These are phyloP conservation scores for Corylus avellana DNA, from an alignment of 306 rosid genomes.

Conservation along the genomic window DNA sequence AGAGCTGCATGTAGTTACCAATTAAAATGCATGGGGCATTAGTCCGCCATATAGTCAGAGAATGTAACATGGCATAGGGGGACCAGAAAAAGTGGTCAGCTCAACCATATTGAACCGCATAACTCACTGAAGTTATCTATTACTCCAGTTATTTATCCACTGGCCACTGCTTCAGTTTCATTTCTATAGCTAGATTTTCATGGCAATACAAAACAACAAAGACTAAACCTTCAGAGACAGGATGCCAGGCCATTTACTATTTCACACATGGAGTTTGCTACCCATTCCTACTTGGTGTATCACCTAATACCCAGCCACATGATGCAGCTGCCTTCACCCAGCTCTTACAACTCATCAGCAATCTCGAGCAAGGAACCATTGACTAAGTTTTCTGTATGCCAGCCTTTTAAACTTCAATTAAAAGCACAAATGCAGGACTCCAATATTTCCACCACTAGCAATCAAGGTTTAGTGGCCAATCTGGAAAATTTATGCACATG, in stretches of 20 bases:
- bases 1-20: background rate
- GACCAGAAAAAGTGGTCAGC: background rate
- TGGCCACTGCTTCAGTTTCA: background rate
- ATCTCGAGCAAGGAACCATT: background rate
- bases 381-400: background rate
- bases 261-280: background rate
- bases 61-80: background rate
- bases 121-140: background rate
- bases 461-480: too few species aligned
- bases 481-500: too few species aligned
- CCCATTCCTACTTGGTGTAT: background rate
- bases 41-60: background rate
- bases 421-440: background rate
- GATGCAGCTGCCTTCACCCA: background rate
- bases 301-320: background rate
- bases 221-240: background rate
- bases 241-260: background rate
- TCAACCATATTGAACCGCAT: background rate
- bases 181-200: background rate
- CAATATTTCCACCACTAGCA: background rate
- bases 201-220: background rate
- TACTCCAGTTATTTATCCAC: background rate
- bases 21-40: background rate
- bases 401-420: background rate
- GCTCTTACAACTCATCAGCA: constrained; percentile 4